These are phyloP conservation scores for Trichophyton verrucosum DNA, from an alignment of 2,329 filamentous ascomycete species.

Conservation along the genomic window DNA sequence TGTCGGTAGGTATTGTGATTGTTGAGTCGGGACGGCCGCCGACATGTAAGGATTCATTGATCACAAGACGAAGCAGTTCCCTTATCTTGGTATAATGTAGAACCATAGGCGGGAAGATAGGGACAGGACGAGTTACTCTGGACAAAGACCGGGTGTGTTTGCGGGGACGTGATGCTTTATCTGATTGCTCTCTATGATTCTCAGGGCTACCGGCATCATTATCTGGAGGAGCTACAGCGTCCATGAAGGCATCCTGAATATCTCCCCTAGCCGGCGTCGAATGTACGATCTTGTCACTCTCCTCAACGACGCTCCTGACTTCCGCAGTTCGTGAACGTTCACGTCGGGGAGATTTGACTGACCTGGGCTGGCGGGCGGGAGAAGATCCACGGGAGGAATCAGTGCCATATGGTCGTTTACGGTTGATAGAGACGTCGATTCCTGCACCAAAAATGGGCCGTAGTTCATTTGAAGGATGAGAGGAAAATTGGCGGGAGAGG, in stretches of 20 bases:
- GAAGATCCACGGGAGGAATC: constrained; percentile 24
- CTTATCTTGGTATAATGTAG: constrained; percentile 35
- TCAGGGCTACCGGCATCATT: constrained; percentile 76
- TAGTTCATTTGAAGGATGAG: constrained; percentile 20
- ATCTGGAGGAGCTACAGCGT: constrained; percentile 23
- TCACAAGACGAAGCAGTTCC: constrained; percentile 34
- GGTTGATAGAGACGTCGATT: constrained; percentile 32
- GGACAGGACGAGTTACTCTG: constrained; percentile 19
- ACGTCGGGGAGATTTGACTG: constrained; percentile 21
- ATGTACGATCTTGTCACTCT: constrained; percentile 31
- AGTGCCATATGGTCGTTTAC: constrained; percentile 34
- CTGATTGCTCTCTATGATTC: constrained; percentile 47
- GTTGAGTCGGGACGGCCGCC: constrained; percentile 38
- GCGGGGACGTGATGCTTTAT: background rate
- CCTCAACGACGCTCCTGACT: constrained; percentile 31
- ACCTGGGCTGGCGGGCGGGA: constrained; percentile 21
- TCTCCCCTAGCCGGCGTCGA: constrained; percentile 28
- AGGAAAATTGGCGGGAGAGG: constrained; percentile 15
- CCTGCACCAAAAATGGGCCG: constrained; percentile 33
- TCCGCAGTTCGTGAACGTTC: constrained; percentile 30
- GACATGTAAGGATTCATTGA: constrained; percentile 38
- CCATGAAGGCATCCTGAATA: constrained; percentile 22
- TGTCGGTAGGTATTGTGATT: constrained; percentile 31
- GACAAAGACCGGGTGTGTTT: constrained; percentile 23
- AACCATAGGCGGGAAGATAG: constrained; percentile 24